Evolutionary conservation across 768 basidiomycete species (phyloP).

Genomic region (Termitomyces sp.): DNA sequence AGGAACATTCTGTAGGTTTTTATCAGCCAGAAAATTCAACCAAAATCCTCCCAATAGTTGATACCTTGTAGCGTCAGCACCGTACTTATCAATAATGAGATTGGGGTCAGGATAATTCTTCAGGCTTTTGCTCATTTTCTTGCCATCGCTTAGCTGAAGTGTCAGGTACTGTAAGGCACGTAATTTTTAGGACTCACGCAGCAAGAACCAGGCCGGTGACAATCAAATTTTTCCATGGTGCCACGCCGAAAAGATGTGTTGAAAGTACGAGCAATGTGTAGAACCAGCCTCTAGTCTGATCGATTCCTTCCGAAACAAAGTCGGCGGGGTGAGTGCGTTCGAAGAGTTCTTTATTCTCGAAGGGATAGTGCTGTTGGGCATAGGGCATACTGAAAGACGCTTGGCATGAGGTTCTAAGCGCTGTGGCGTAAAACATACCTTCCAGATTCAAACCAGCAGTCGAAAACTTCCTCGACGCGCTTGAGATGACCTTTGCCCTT

Average conservation of each 20-base stretch:
- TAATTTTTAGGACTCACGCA: constrained; percentile 50
- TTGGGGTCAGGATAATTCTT: constrained; percentile 97
- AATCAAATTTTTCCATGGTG: constrained; percentile 98
- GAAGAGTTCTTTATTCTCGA: constrained; percentile 91
- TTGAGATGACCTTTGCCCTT: constrained; percentile 81
- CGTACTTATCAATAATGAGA: constrained; percentile 84
- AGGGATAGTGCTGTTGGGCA: constrained; percentile 95
- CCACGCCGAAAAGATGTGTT: constrained; percentile 90
- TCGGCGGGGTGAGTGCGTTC: constrained; percentile 88
- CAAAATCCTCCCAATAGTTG: background rate
- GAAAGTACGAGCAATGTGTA: constrained; percentile 95
- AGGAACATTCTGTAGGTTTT: constrained; percentile 76
- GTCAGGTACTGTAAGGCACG: constrained; percentile 1
- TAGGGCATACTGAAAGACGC: constrained; percentile 88
- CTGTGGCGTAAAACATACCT: constrained; percentile 49
- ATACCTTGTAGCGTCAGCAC: constrained; percentile 92
- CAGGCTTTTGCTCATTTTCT: constrained; percentile 99
- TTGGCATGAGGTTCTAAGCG: background rate
- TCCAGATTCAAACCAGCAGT: constrained; percentile 99
- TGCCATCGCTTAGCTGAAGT: constrained; percentile 68
- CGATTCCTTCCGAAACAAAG: constrained; percentile 97
- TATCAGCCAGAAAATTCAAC: constrained; percentile 2
- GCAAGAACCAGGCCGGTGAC: constrained; percentile 95
- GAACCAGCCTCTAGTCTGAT: constrained; percentile 99
- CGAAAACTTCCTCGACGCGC: constrained; percentile 97